Percentiles rank a stretch among this genome's conserved stretches.
phyloP scores from a whole-genome alignment of 495 filamentous ascomycete species.

The Trichoderma asperelloides region DNA sequence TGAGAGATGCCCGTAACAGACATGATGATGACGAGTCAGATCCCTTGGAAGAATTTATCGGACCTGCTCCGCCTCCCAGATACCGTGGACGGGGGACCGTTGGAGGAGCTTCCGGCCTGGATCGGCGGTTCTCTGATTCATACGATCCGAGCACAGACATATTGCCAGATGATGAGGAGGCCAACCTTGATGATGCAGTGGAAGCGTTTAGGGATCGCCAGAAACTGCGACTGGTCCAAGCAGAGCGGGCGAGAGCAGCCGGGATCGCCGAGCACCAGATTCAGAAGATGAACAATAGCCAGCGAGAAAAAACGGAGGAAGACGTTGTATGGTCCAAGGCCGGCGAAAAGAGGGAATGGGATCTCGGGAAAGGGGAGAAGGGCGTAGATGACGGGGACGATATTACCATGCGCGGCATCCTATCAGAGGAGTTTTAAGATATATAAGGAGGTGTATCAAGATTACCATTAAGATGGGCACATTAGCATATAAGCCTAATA shows the following conservation, averaged over 20 bases:
- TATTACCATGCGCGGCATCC: background rate
- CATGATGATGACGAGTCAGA: constrained; percentile 51
- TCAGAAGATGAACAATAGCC: constrained; percentile 64
- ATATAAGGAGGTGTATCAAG: background rate
- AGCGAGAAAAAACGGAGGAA: constrained; percentile 49
- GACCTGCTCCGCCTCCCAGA: constrained; percentile 58
- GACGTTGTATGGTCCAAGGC: constrained; percentile 72
- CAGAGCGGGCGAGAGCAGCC: constrained; percentile 65
- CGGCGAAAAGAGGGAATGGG: constrained; percentile 84
- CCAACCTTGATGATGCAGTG: constrained; percentile 77
- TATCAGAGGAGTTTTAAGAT: background rate
- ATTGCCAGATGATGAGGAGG: constrained; percentile 43
- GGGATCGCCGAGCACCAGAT: constrained; percentile 75
- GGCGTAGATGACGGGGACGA: constrained; percentile 13
- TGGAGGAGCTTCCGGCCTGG: constrained; percentile 55
- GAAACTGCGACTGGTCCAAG: constrained; percentile 70
- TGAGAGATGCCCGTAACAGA: constrained; percentile 13
- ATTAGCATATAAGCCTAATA: background rate
- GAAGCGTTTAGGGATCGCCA: constrained; percentile 75
- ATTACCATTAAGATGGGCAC: background rate
- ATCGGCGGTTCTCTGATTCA: constrained; percentile 63
- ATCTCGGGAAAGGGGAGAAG: constrained; percentile 71
- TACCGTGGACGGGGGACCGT: constrained; percentile 69
- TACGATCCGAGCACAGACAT: constrained; percentile 75
- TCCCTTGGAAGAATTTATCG: constrained; percentile 69